These are phyloP conservation scores for Rhizopogon vulgaris DNA, from an alignment of 768 basidiomycete genomes.

Conservation along the genomic window DNA sequence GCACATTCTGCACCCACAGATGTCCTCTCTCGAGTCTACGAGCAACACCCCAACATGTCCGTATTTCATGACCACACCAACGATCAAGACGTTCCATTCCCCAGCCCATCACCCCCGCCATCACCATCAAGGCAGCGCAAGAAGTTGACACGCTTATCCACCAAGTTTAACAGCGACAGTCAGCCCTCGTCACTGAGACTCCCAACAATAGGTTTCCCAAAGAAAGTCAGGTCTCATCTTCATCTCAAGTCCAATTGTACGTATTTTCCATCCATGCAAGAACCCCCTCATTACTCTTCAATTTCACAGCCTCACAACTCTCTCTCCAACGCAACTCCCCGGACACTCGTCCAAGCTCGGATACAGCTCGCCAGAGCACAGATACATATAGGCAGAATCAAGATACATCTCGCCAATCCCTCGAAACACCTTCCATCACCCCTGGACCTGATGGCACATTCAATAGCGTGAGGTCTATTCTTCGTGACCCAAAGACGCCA, in stretches of 20 bases:
- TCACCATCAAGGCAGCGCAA: constrained; percentile 46
- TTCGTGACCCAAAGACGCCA: constrained; percentile 65
- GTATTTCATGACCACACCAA: constrained; percentile 39
- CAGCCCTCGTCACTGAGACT: constrained; percentile 26
- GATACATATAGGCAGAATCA: constrained; percentile 31
- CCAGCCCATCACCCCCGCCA: constrained; percentile 33
- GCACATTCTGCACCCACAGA: constrained; percentile 19
- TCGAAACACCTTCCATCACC: constrained; percentile 26
- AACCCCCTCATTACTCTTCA: not conserved
- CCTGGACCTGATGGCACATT: constrained; percentile 17
- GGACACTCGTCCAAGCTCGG: constrained; percentile 15
- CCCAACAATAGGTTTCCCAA: constrained; percentile 32
- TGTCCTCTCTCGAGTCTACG: constrained; percentile 46
- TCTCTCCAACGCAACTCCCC: constrained; percentile 17
- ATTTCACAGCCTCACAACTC: constrained; percentile 20
- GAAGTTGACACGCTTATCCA: constrained; percentile 43
- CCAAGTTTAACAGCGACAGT: constrained; percentile 32
- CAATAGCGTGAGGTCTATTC: constrained; percentile 64
- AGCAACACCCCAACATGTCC: constrained; percentile 59
- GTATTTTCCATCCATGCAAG: constrained; percentile 9
- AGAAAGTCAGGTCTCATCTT: constrained; percentile 46
- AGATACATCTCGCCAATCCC: constrained; percentile 10
- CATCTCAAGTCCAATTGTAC: constrained; percentile 32
- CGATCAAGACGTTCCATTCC: constrained; percentile 25
- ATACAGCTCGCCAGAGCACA: constrained; percentile 29